phyloP scores from a whole-genome alignment of 306 rosid genomes.

The Cicer judaicum region DNA sequence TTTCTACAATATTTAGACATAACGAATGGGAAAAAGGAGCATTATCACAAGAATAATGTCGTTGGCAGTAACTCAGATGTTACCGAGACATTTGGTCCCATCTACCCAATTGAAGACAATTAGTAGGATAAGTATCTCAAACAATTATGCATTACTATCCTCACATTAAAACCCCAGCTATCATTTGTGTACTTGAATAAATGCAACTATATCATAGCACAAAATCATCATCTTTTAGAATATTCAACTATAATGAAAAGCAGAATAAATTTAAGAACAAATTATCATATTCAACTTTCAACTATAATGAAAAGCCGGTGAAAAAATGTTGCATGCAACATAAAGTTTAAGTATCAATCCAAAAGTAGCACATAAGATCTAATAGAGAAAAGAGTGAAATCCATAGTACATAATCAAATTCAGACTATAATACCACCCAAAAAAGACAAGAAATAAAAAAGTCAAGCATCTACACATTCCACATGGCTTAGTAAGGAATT shows the following conservation, averaged over 20 bases:
- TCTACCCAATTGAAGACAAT: background rate
- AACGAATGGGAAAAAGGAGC: background rate
- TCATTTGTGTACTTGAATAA: background rate
- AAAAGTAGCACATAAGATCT: constrained; percentile 4
- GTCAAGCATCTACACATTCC: background rate
- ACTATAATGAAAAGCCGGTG: background rate
- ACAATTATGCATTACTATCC: background rate
- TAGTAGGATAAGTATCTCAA: background rate
- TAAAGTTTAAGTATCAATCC: background rate
- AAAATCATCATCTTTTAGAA: background rate
- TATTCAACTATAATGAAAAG: too few species aligned
- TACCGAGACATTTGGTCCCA: background rate
- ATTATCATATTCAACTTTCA: constrained; percentile 6
- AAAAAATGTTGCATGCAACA: background rate
- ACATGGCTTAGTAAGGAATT: background rate
- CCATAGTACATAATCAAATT: background rate
- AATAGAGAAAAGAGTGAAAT: background rate
- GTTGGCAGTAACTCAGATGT: background rate
- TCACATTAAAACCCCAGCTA: background rate
- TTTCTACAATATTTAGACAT: background rate
- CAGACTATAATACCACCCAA: background rate
- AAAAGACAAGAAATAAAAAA: background rate
- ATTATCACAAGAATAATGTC: background rate
- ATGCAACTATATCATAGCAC: background rate
- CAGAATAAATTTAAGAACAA: background rate